These are phyloP conservation scores for Diospyros kaki DNA, from an alignment of 148 eudicot genomes.

Conservation along the genomic window DNA sequence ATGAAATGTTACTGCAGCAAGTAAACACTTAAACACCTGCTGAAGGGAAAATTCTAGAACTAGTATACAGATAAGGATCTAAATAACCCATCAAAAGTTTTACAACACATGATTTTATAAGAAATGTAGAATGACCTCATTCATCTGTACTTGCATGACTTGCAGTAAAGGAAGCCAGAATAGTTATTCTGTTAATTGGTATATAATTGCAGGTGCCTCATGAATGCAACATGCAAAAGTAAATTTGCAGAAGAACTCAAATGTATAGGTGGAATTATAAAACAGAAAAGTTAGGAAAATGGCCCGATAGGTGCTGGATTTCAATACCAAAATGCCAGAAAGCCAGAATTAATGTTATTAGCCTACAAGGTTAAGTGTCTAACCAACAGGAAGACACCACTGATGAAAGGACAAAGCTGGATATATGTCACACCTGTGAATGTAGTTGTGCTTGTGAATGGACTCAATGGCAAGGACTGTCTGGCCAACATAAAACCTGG, in stretches of 20 bases:
- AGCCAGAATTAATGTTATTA: not conserved
- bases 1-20: not conserved
- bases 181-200: too few relatives aligned
- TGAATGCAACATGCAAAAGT: not conserved
- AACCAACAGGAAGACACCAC: not conserved
- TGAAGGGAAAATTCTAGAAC: not conserved
- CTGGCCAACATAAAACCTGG: constrained; percentile 36
- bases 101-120: too few relatives aligned
- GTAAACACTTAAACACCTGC: not conserved
- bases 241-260: not conserved
- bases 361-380: constrained; percentile 4
- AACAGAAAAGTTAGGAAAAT: not conserved
- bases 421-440: constrained; percentile 24
- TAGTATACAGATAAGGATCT: not conserved
- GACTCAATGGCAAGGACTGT: constrained; percentile 39
- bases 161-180: not conserved
- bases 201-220: too few relatives aligned
- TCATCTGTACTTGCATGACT: not conserved
- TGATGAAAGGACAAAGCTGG: not conserved
- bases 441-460: constrained; percentile 35
- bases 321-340: too few relatives aligned
- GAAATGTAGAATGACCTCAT: not conserved
- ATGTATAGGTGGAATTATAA: not conserved
- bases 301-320: not conserved
- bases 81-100: not conserved